These are phyloP conservation scores for Calonectria fujianensis DNA, from an alignment of 2,329 filamentous ascomycete genomes.

Conservation along the genomic window DNA sequence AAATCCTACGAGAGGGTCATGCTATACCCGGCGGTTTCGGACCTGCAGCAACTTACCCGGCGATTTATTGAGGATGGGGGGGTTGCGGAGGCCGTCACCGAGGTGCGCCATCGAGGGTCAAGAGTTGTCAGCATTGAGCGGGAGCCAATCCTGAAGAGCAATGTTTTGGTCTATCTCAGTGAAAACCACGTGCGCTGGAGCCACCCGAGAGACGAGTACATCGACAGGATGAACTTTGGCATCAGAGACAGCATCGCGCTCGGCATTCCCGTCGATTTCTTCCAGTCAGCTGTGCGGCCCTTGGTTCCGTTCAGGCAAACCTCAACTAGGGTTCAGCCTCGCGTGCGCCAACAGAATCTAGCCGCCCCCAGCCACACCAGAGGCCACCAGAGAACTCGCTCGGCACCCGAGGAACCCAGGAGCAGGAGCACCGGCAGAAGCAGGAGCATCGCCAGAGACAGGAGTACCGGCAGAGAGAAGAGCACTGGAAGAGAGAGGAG, in stretches of 20 bases:
- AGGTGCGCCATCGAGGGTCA: not conserved
- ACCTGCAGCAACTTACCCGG: not conserved
- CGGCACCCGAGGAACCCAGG: conserved; percentile 3
- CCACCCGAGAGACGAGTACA: conserved; percentile 20
- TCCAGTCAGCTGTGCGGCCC: not conserved
- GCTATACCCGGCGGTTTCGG: not conserved
- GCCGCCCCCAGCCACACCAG: not conserved
- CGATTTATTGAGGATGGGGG: not conserved
- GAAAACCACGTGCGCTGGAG: conserved; percentile 9
- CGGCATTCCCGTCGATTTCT: conserved; percentile 7
- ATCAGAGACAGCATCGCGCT: conserved; percentile 18
- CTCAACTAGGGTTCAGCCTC: not conserved
- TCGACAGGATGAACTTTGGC: conserved; percentile 1
- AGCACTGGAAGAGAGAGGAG: not conserved
- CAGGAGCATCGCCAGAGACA: not conserved
- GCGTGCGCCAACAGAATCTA: not conserved
- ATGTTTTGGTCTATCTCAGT: conserved; percentile 19
- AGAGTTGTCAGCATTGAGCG: not conserved
- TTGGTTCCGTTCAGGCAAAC: not conserved
- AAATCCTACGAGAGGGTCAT: conserved; percentile 18
- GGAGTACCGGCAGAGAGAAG: not conserved
- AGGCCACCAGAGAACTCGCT: not conserved
- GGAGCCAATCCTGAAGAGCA: not conserved
- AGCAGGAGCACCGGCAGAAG: not conserved
- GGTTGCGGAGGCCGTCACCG: not conserved